Percentiles rank a stretch among this genome's conserved stretches.
Evolutionary conservation across 495 filamentous ascomycete genomes (phyloP).

Genomic region (Xylaria acuta): DNA sequence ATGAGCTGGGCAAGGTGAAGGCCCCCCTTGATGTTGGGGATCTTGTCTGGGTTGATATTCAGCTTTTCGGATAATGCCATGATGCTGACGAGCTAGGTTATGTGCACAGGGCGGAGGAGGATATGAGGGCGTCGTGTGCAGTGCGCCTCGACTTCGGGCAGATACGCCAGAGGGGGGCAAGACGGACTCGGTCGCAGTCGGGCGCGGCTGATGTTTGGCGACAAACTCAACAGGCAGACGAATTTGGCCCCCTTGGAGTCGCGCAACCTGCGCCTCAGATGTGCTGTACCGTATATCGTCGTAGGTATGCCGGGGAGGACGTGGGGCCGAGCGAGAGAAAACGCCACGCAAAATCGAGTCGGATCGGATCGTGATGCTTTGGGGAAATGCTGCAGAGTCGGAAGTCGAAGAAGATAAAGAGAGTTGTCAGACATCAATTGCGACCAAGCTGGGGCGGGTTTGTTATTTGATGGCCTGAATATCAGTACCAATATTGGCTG

Average conservation of each 20-base stretch:
- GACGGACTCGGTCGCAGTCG: not conserved
- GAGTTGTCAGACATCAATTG: not conserved
- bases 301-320: not conserved
- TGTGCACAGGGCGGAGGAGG: constrained; percentile 21
- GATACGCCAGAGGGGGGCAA: not conserved
- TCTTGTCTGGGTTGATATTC: constrained; percentile 55
- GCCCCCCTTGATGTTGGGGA: constrained; percentile 63
- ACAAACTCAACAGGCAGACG: not conserved
- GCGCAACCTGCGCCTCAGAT: constrained; percentile 15
- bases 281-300: not conserved
- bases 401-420: not conserved
- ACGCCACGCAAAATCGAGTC: not conserved
- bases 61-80: constrained; percentile 48
- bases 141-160: constrained; percentile 1
- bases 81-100: constrained; percentile 20
- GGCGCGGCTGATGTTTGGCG: not conserved
- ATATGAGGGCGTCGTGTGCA: not conserved
- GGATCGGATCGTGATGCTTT: not conserved
- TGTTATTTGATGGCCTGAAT: constrained; percentile 21
- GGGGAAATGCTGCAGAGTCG: not conserved
- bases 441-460: not conserved
- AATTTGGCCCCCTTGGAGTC: not conserved
- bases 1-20: constrained; percentile 68
- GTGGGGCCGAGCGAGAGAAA: constrained; percentile 3
- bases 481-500: constrained; percentile 3